A percentile compares a stretch with the other conserved stretches of the same genome.
Conservation (phyloP, 1,139 yeast genomes). For the Protomyces macrosporus region DNA sequence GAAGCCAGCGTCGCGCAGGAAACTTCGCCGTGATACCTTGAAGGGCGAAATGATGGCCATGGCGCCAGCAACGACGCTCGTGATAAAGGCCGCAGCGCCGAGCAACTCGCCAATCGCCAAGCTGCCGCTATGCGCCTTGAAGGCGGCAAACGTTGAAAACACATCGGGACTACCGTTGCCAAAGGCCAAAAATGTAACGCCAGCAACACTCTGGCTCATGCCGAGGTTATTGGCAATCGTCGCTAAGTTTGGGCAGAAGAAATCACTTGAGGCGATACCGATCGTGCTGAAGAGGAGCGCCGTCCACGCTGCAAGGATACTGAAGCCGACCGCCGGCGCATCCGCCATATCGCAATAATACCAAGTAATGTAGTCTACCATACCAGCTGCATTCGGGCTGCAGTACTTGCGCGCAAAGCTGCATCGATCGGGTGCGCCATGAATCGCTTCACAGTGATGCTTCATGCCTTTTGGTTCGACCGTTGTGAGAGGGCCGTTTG, state of each 20-base stretch:
- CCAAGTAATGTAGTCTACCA: conserved; percentile 37
- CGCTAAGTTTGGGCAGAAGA: conserved; percentile 66
- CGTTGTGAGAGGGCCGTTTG: not conserved
- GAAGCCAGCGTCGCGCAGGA: conserved; percentile 54
- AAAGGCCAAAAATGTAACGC: conserved; percentile 78
- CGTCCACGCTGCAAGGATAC: conserved; percentile 37
- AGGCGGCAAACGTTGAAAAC: conserved; percentile 74
- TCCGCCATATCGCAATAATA: conserved; percentile 37
- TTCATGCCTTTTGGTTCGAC: conserved; percentile 1
- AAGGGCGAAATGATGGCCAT: conserved; percentile 69
- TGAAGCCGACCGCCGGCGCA: conserved; percentile 28
- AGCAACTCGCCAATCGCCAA: conserved; percentile 82
- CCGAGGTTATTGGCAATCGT: conserved; percentile 56
- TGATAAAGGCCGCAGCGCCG: conserved; percentile 79
- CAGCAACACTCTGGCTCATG: conserved; percentile 74
- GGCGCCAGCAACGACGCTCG: conserved; percentile 67
- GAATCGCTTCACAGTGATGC: conserved; percentile 30
- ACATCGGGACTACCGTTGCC: conserved; percentile 95
- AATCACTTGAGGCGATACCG: conserved; percentile 72
- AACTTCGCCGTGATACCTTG: conserved; percentile 48
- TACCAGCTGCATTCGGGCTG: conserved; percentile 35
- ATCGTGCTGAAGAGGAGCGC: conserved; percentile 52
- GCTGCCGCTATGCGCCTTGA: conserved; percentile 60
- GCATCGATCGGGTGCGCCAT: conserved; percentile 36
- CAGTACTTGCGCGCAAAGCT: conserved; percentile 38